Evolutionary conservation across 352 stramenopile genomes (phyloP).

Genomic region (Globisporangium rhizosaccharum): DNA sequence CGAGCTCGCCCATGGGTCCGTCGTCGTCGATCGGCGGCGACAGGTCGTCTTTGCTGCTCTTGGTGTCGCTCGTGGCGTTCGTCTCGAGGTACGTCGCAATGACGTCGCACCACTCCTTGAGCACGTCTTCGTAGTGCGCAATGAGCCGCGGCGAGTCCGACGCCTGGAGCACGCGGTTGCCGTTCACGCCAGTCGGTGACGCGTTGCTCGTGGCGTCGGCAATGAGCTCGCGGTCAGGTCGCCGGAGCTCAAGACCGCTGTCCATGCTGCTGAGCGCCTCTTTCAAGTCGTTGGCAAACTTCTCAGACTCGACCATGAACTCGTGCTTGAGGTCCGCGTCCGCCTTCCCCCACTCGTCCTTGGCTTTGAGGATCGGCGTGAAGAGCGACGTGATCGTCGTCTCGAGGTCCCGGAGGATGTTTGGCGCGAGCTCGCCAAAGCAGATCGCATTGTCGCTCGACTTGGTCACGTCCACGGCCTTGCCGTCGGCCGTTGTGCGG

Average conservation of each 20-base stretch:
- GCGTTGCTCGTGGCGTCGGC: conserved; percentile 45
- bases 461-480: conserved; percentile 69
- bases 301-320: conserved; percentile 94
- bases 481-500: conserved; percentile 58
- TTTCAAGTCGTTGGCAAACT: conserved; percentile 92
- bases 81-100: conserved; percentile 94
- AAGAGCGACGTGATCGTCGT: conserved; percentile 86
- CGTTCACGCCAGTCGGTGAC: conserved; percentile 32
- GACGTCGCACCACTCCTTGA: conserved; percentile 96
- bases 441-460: conserved; percentile 72
- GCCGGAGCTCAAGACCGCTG: conserved; percentile 90
- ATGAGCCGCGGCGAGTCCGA: conserved; percentile 89
- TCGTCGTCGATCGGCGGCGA: conserved; percentile 70
- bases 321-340: conserved; percentile 89
- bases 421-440: conserved; percentile 81
- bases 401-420: conserved; percentile 78
- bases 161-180: conserved; percentile 53
- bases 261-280: conserved; percentile 95
- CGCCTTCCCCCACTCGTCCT: conserved; percentile 94
- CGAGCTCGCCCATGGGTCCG: conserved; percentile 95
- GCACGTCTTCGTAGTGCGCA: conserved; percentile 92
- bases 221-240: conserved; percentile 76
- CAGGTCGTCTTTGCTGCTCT: conserved; percentile 45
- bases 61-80: conserved; percentile 61
- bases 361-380: conserved; percentile 89